These are phyloP conservation scores for Smittium culicis DNA, from an alignment of 371 early-diverging fungal genomes.

Conservation along the genomic window DNA sequence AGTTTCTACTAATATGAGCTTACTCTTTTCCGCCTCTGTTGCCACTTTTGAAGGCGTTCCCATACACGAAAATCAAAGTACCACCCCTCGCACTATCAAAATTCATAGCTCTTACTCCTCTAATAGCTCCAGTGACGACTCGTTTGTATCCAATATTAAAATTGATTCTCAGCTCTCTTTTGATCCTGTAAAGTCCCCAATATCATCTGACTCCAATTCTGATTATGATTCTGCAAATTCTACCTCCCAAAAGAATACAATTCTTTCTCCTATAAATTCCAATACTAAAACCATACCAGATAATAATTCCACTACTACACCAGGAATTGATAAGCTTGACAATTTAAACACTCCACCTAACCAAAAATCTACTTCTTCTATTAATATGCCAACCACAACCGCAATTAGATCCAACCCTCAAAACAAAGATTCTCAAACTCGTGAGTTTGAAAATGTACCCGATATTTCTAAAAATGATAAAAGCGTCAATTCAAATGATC, in stretches of 20 bases:
- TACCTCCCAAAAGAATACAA: no score
- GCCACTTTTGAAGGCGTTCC: constrained; percentile 1
- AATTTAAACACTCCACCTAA: neutral
- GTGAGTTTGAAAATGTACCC: no score
- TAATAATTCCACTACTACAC: no score
- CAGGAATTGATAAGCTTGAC: neutral
- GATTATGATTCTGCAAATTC: neutral
- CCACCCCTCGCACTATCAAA: neutral
- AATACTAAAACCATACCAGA: neutral
- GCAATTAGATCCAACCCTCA: neutral
- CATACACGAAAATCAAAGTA: neutral
- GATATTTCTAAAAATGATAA: no score
- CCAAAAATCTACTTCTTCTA: neutral
- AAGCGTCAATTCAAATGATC: no score
- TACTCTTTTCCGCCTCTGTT: neutral
- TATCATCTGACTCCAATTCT: neutral
- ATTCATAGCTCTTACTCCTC: neutral
- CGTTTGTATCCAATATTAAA: neutral
- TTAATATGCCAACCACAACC: neutral
- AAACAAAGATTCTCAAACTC: neutral
- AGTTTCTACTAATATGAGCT: neutral
- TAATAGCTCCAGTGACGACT: neutral
- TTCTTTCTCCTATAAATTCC: no score
- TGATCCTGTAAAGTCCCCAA: neutral
- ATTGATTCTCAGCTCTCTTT: neutral